These are phyloP conservation scores for Solanum medicagineum DNA, from an alignment of 257 asterid species.

Conservation along the genomic window DNA sequence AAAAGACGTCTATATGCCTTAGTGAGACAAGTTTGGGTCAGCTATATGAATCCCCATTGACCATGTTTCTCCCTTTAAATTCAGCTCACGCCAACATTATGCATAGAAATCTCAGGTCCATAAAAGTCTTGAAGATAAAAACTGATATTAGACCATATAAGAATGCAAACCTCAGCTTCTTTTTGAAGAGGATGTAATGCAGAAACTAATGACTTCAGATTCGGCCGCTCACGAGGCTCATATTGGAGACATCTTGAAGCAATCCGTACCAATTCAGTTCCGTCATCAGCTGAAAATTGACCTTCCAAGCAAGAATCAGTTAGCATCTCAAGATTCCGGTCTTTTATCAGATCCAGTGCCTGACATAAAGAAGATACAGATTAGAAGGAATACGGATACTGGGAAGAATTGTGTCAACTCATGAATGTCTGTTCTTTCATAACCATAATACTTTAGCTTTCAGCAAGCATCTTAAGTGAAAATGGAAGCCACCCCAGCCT, in stretches of 20 bases:
- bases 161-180: slow-evolving; percentile 58
- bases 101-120: not conserved
- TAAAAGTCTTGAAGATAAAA: not conserved
- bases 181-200: slow-evolving; percentile 66
- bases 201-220: slow-evolving; percentile 47
- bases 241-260: slow-evolving; percentile 94
- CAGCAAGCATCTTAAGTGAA: not conserved
- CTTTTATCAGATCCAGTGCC: slow-evolving; percentile 42
- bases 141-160: not conserved
- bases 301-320: slow-evolving; percentile 78
- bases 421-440: not conserved
- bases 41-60: not conserved
- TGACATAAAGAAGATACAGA: slow-evolving; percentile 5
- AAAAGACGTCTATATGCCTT: not conserved
- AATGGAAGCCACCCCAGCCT: not conserved
- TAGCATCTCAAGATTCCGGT: slow-evolving; percentile 36
- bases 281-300: slow-evolving; percentile 70
- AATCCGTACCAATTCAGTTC: slow-evolving; percentile 74
- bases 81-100: not conserved
- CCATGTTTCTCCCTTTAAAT: not conserved
- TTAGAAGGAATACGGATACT: not conserved
- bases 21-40: not conserved
- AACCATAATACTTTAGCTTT: not conserved
- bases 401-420: not conserved
- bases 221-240: slow-evolving; percentile 91